phyloP scores from a whole-genome alignment of 208 protist species.

The Leishmania guyanensis region DNA sequence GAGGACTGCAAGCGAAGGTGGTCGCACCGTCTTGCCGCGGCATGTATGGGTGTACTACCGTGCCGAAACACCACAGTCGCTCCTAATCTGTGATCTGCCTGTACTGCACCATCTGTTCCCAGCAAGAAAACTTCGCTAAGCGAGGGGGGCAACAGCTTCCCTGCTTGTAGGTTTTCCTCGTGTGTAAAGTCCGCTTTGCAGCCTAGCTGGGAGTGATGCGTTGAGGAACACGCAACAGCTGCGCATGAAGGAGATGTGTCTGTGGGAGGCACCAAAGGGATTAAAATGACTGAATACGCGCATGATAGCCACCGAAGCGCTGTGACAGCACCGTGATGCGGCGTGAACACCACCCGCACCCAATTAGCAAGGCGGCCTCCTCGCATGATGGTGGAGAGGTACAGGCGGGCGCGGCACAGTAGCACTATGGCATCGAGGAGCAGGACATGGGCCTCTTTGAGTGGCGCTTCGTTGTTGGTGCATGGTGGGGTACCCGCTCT shows the following conservation, averaged over 20 bases:
- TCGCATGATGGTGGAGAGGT: background rate
- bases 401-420: background rate
- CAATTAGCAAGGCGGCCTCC: no score
- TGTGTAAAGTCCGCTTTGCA: background rate
- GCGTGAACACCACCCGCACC: background rate
- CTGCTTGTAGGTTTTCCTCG: background rate
- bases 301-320: background rate
- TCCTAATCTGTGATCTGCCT: background rate
- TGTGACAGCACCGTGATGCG: background rate
- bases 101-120: background rate
- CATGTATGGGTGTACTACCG: background rate
- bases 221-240: background rate
- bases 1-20: background rate
- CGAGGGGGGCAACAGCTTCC: background rate
- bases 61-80: background rate
- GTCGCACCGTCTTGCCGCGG: background rate
- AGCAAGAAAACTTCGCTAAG: no score
- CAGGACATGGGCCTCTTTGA: background rate
- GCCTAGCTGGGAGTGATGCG: background rate
- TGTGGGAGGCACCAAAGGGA: background rate
- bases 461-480: background rate
- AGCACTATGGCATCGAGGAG: background rate
- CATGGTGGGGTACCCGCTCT: background rate
- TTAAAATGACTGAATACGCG: background rate
- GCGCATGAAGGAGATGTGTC: background rate